A percentile compares a stretch with the other conserved stretches of the same genome.
Conservation (phyloP, 1,139 yeast species). For the Debaryomycetaceae sp. region DNA sequence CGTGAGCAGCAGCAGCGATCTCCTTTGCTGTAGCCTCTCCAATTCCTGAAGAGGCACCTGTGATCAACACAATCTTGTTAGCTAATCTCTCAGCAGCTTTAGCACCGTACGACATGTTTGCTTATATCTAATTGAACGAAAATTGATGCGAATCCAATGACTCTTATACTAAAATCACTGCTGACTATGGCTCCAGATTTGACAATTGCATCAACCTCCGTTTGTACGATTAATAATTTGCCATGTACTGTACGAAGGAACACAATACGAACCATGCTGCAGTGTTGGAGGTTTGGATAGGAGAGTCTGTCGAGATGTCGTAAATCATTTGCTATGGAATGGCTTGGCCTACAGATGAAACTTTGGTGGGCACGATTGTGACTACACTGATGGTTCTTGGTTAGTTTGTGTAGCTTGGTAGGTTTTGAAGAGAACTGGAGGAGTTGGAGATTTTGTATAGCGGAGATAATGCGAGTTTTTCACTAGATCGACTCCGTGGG, state of each 20-base stretch:
- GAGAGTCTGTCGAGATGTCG: no score
- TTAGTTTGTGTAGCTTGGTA: no score
- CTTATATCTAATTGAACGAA: neutral
- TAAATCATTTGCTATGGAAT: no score
- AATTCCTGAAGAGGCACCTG: conserved; percentile 47
- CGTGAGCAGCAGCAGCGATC: conserved; percentile 66
- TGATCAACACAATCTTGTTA: conserved; percentile 33
- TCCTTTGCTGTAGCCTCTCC: conserved; percentile 77
- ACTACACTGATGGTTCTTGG: no score
- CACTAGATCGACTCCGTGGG: no score
- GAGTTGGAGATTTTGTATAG: no score
- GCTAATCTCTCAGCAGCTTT: conserved; percentile 44
- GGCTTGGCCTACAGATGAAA: no score
- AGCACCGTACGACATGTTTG: conserved; percentile 38
- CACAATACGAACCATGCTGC: no score
- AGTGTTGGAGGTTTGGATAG: no score
- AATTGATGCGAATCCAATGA: neutral
- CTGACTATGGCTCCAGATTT: neutral
- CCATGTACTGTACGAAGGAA: neutral
- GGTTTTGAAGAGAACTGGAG: no score
- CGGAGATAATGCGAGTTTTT: no score
- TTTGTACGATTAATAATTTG: neutral
- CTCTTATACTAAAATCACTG: neutral
- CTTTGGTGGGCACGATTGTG: no score
- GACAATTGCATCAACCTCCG: neutral